Percentiles rank a stretch among this genome's conserved stretches.
Evolutionary conservation across 2,329 filamentous ascomycete species (phyloP).

Genomic region (Seiridium unicorne): DNA sequence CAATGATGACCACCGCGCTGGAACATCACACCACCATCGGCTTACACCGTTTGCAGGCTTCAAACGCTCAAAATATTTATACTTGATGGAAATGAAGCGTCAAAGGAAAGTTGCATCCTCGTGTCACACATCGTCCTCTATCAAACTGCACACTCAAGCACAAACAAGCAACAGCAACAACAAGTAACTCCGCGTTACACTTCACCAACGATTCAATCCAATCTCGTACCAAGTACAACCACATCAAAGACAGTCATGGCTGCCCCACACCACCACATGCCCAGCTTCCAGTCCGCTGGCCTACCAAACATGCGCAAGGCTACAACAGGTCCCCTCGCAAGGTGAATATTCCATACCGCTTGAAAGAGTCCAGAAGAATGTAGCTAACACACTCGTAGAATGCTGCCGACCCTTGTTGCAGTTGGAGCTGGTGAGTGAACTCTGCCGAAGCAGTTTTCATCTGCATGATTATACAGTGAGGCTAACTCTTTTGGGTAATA

Average conservation of each 20-base stretch:
- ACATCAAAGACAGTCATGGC: neutral
- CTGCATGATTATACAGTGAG: neutral
- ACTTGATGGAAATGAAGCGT: neutral
- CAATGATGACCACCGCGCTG: neutral
- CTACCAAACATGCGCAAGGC: neutral
- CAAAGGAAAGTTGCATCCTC: neutral
- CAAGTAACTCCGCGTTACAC: neutral
- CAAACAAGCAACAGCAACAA: neutral
- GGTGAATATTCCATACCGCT: neutral
- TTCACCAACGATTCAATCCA: neutral
- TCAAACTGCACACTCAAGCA: neutral
- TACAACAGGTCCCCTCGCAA: neutral
- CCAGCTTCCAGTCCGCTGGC: neutral
- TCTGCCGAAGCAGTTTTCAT: too few species aligned
- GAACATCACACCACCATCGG: conserved; percentile 6
- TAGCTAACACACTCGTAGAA: neutral
- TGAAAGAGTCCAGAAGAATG: neutral
- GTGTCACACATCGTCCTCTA: neutral
- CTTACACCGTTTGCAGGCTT: neutral
- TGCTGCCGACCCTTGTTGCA: conserved; percentile 1
- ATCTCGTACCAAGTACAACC: neutral
- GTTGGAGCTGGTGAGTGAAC: neutral
- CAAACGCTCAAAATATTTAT: neutral
- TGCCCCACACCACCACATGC: conserved; percentile 2
- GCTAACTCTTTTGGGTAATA: neutral